These are phyloP conservation scores for Scedosporium dehoogii DNA, from an alignment of 2,329 filamentous ascomycete genomes.

Conservation along the genomic window DNA sequence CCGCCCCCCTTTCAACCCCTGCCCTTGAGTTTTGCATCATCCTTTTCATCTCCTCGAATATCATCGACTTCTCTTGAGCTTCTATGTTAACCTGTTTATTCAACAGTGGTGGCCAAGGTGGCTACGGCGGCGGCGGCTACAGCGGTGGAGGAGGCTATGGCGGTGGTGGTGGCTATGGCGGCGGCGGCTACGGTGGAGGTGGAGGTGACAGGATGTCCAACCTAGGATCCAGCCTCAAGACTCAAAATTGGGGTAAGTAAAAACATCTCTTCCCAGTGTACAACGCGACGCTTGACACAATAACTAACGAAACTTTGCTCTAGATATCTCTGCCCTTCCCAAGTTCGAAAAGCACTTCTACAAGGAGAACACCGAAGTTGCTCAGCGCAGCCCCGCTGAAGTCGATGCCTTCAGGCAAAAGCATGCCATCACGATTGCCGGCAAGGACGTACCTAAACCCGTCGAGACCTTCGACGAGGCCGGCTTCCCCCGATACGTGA, in stretches of 20 bases:
- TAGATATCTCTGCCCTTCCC: slow-evolving; percentile 68
- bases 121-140: slow-evolving; percentile 3
- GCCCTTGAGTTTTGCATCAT: not conserved
- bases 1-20: not conserved
- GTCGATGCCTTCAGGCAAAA: slow-evolving; percentile 82
- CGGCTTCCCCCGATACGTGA: slow-evolving; percentile 91
- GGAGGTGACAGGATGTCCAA: slow-evolving; percentile 91
- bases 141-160: slow-evolving; percentile 19
- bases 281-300: slow-evolving; percentile 13
- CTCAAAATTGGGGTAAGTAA: slow-evolving; percentile 75
- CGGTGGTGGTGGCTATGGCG: slow-evolving; percentile 22
- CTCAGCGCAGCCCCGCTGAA: slow-evolving; percentile 63
- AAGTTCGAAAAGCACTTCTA: slow-evolving; percentile 99
- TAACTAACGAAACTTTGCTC: slow-evolving; percentile 14
- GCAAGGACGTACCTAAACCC: slow-evolving; percentile 75
- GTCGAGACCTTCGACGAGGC: slow-evolving; percentile 97
- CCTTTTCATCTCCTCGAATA: too few species aligned
- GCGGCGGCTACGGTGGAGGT: slow-evolving; percentile 39
- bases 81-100: not conserved
- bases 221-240: slow-evolving; percentile 78
- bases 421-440: slow-evolving; percentile 75
- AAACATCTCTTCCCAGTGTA: slow-evolving; percentile 11
- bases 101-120: slow-evolving; percentile 9
- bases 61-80: not conserved
- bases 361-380: slow-evolving; percentile 81